A percentile compares a stretch with the other conserved stretches of the same genome.
Evolutionary conservation across 192 early-diverging fungal species (phyloP).

Genomic region (Jimgerdemannia lactiflua): DNA sequence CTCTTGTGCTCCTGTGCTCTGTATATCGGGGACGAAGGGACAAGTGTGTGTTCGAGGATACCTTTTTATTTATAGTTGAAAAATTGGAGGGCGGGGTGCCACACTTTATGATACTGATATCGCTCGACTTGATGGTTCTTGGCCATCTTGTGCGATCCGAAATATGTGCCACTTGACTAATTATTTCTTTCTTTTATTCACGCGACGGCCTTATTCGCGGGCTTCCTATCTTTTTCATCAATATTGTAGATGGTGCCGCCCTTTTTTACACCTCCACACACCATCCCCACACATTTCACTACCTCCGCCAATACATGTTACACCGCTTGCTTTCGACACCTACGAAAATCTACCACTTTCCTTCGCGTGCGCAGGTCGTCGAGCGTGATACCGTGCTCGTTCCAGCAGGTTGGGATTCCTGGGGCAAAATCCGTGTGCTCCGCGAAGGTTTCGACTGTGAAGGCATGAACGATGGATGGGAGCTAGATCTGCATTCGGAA

Average conservation of each 20-base stretch:
- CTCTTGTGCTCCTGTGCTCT: not conserved
- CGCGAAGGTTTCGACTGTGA: slow-evolving; percentile 74
- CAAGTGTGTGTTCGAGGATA: too few relatives aligned
- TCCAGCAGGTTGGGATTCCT: slow-evolving; percentile 93
- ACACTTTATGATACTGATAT: too few relatives aligned
- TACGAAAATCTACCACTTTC: slow-evolving; percentile 53
- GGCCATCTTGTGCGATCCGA: too few relatives aligned
- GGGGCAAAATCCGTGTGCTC: slow-evolving; percentile 79
- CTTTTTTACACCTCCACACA: slow-evolving; percentile 88
- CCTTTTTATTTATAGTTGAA: too few relatives aligned
- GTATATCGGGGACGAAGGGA: too few relatives aligned
- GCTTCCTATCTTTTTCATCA: not conserved
- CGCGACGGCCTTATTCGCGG: too few relatives aligned
- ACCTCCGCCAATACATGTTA: slow-evolving; percentile 79
- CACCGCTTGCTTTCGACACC: slow-evolving; percentile 59
- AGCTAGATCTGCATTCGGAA: slow-evolving; percentile 41
- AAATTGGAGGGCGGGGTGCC: too few relatives aligned
- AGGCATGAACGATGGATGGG: slow-evolving; percentile 59
- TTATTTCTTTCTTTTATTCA: too few relatives aligned
- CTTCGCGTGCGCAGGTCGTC: slow-evolving; percentile 71
- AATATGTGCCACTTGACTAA: too few relatives aligned
- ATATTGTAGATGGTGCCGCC: slow-evolving; percentile 73
- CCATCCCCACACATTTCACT: slow-evolving; percentile 70
- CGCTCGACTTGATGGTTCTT: too few relatives aligned
- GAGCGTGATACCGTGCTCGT: slow-evolving; percentile 88